Percentiles rank a stretch among this genome's conserved stretches.
phyloP scores from a whole-genome alignment of 2,329 filamentous ascomycete genomes.

The Colletotrichum nymphaeae region DNA sequence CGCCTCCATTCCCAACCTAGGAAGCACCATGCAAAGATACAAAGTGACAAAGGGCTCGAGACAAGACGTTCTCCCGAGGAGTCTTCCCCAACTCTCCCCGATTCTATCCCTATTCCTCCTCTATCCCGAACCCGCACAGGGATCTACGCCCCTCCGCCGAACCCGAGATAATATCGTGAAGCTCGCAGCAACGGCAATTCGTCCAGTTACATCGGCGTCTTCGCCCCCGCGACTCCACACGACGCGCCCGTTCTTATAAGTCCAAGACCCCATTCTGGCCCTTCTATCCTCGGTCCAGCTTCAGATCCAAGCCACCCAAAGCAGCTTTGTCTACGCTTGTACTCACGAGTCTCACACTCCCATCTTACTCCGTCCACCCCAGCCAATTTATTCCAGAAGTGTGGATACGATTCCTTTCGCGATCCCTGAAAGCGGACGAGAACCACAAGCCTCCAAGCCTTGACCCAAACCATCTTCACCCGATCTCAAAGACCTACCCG shows the following conservation, averaged over 20 bases:
- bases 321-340: constrained; percentile 26
- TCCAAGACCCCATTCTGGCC: constrained; percentile 32
- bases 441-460: constrained; percentile 33
- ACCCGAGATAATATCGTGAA: constrained; percentile 36
- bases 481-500: constrained; percentile 18
- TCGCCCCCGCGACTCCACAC: constrained; percentile 35
- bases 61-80: background rate
- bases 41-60: constrained; percentile 3
- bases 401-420: constrained; percentile 31
- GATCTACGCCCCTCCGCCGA: constrained; percentile 19
- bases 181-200: constrained; percentile 17
- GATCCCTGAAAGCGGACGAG: constrained; percentile 36
- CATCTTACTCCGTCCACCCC: constrained; percentile 10
- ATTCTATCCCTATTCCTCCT: constrained; percentile 18
- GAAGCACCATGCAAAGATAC: background rate
- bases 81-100: constrained; percentile 10
- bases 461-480: constrained; percentile 33
- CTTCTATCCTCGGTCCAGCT: constrained; percentile 33
- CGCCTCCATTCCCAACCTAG: background rate
- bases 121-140: constrained; percentile 32
- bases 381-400: background rate
- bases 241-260: constrained; percentile 35
- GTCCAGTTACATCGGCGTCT: constrained; percentile 15
- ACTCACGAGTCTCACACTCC: background rate
- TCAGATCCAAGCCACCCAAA: constrained; percentile 28